Conservation (phyloP, 2,329 filamentous ascomycete genomes). For the Dothideomycetes sp. region DNA sequence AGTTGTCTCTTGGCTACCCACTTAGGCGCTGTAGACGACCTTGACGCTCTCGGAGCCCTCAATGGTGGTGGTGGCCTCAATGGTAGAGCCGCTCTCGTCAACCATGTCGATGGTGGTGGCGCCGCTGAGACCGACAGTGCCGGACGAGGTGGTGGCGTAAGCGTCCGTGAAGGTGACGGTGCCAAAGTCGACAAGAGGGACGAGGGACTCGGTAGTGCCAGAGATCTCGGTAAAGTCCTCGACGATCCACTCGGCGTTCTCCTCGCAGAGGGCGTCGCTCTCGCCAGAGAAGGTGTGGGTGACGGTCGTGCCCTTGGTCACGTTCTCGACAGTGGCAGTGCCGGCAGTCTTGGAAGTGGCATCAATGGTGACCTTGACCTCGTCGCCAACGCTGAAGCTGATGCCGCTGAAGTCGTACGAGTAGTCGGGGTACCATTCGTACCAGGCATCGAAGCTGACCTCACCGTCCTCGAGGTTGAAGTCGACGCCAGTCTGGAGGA, state of each 20-base stretch:
- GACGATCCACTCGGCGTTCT: constrained; percentile 49
- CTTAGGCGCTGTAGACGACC: background rate
- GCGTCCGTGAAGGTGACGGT: constrained; percentile 32
- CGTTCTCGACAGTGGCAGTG: constrained; percentile 37
- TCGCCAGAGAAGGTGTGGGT: constrained; percentile 40
- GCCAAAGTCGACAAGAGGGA: constrained; percentile 38
- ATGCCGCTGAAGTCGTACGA: constrained; percentile 42
- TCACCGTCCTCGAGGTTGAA: constrained; percentile 36
- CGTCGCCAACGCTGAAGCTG: constrained; percentile 33
- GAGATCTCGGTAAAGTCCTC: constrained; percentile 9
- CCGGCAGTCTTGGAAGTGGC: constrained; percentile 33
- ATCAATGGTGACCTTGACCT: constrained; percentile 29
- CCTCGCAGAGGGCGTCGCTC: constrained; percentile 36
- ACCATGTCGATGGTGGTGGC: background rate
- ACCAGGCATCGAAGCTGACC: constrained; percentile 45
- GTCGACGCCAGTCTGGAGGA: constrained; percentile 48
- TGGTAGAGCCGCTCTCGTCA: background rate
- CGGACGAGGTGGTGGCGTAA: constrained; percentile 22
- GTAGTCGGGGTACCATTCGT: constrained; percentile 50
- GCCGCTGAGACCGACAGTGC: constrained; percentile 5
- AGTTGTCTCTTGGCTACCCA: no score
- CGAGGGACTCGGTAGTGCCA: constrained; percentile 21
- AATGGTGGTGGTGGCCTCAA: background rate
- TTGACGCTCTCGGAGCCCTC: background rate
- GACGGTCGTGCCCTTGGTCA: constrained; percentile 40